These are phyloP conservation scores for Diddensiella caesifluorescens DNA, from an alignment of 805 yeast species.

Conservation along the genomic window DNA sequence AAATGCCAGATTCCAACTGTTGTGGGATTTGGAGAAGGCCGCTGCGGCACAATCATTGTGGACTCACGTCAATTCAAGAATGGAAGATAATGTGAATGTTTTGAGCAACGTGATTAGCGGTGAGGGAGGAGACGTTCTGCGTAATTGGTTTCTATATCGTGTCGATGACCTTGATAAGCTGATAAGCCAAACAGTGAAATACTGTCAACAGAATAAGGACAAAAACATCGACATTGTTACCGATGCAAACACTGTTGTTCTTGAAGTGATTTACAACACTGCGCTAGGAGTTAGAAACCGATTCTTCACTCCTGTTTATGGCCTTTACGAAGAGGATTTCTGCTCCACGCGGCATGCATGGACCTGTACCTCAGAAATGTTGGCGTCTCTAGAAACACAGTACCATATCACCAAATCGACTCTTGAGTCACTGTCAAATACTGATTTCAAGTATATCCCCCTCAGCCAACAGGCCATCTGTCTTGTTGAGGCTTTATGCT, in stretches of 20 bases:
- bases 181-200: slow-evolving; percentile 4
- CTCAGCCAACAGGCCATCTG: slow-evolving; percentile 30
- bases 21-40: slow-evolving; percentile 40
- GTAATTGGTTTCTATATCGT: slow-evolving; percentile 19
- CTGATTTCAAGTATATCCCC: slow-evolving; percentile 5
- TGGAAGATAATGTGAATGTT: slow-evolving; percentile 17
- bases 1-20: slow-evolving; percentile 36
- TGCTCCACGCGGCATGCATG: slow-evolving; percentile 23
- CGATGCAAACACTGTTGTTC: slow-evolving; percentile 16
- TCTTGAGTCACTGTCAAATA: slow-evolving; percentile 9
- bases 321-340: slow-evolving; percentile 12
- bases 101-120: slow-evolving; percentile 15
- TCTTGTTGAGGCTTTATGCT: slow-evolving; percentile 41
- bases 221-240: slow-evolving; percentile 9
- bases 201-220: neutral
- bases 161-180: slow-evolving; percentile 12
- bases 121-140: slow-evolving; percentile 14
- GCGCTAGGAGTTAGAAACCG: slow-evolving; percentile 17
- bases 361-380: slow-evolving; percentile 25
- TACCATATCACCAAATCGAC: slow-evolving; percentile 21
- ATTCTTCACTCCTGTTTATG: slow-evolving; percentile 15
- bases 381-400: slow-evolving; percentile 23
- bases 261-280: slow-evolving; percentile 17
- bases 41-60: slow-evolving; percentile 46
- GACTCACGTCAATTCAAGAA: slow-evolving; percentile 20